A percentile compares a stretch with the other conserved stretches of the same genome.
Conservation (phyloP, 495 filamentous ascomycete species). For the Talaromyces borbonicus region DNA sequence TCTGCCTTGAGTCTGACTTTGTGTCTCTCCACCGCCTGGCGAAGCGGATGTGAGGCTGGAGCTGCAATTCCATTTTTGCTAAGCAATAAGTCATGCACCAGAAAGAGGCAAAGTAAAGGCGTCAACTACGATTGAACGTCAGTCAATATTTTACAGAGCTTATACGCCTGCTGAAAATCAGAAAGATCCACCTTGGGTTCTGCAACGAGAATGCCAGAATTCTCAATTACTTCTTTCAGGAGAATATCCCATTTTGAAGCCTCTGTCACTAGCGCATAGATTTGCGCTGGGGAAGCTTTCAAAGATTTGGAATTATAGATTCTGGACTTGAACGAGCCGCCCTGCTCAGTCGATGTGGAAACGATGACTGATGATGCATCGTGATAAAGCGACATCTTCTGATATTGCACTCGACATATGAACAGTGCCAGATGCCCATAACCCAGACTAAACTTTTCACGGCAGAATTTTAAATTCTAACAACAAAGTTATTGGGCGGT, state of each 20-base stretch:
- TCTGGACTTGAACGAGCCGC: slow-evolving; percentile 72
- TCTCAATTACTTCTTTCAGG: slow-evolving; percentile 77
- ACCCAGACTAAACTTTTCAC: no score
- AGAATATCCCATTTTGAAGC: slow-evolving; percentile 83
- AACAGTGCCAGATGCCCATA: no score
- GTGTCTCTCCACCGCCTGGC: slow-evolving; percentile 63
- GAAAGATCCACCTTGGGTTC: slow-evolving; percentile 66
- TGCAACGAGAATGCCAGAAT: slow-evolving; percentile 52
- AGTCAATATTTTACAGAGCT: slow-evolving; percentile 24
- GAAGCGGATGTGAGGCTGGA: slow-evolving; percentile 64
- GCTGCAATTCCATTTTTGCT: slow-evolving; percentile 71
- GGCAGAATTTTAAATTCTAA: no score
- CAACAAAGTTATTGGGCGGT: no score
- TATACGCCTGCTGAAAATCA: not conserved
- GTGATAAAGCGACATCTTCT: slow-evolving; percentile 84
- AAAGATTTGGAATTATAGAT: slow-evolving; percentile 57
- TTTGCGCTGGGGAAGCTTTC: slow-evolving; percentile 67
- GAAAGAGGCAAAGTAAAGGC: slow-evolving; percentile 67
- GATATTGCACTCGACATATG: no score
- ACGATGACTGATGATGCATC: slow-evolving; percentile 71
- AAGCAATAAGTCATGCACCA: slow-evolving; percentile 79
- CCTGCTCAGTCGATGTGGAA: slow-evolving; percentile 39
- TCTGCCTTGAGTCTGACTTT: slow-evolving; percentile 73
- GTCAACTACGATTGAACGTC: slow-evolving; percentile 54
- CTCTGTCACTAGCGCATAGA: slow-evolving; percentile 79